Evolutionary conservation across 1,284 basidiomycete species (phyloP).

Genomic region (Mycena sp.): DNA sequence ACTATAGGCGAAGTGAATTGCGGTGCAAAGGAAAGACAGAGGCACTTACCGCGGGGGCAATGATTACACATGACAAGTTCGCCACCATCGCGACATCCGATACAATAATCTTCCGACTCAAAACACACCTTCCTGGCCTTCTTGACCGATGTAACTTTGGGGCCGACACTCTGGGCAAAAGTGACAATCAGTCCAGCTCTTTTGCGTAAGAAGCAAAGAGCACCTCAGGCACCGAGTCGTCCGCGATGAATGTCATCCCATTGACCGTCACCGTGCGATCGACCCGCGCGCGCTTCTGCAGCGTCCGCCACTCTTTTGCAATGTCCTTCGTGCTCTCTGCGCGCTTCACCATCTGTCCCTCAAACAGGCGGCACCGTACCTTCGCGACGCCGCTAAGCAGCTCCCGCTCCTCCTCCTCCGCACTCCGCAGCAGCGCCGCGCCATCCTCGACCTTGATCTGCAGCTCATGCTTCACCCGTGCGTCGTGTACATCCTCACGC

Average conservation of each 20-base stretch:
- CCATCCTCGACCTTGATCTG: conserved; percentile 33
- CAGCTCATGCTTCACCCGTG: conserved; percentile 54
- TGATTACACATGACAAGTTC: conserved; percentile 55
- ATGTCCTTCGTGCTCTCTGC: conserved; percentile 50
- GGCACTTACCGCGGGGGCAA: conserved; percentile 60
- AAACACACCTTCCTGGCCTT: conserved; percentile 43
- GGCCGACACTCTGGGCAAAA: conserved; percentile 2
- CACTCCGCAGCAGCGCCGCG: conserved; percentile 47
- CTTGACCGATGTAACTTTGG: conserved; percentile 28
- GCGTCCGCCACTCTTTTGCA: conserved; percentile 54
- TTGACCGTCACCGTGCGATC: conserved; percentile 53
- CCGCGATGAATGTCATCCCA: conserved; percentile 55
- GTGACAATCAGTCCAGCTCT: neutral
- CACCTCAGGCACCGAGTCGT: conserved; percentile 45
- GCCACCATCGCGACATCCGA: conserved; percentile 67
- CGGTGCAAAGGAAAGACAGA: neutral
- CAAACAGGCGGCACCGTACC: conserved; percentile 66
- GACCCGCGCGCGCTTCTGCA: conserved; percentile 54
- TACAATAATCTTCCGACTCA: conserved; percentile 65
- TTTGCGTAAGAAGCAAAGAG: neutral
- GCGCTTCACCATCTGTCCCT: conserved; percentile 57
- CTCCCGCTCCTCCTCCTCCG: conserved; percentile 63
- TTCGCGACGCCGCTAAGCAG: conserved; percentile 63
- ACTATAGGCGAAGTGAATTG: conserved; percentile 43
- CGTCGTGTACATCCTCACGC: conserved; percentile 50